phyloP scores from a whole-genome alignment of 306 rosid genomes.

The Rubus idaeus region DNA sequence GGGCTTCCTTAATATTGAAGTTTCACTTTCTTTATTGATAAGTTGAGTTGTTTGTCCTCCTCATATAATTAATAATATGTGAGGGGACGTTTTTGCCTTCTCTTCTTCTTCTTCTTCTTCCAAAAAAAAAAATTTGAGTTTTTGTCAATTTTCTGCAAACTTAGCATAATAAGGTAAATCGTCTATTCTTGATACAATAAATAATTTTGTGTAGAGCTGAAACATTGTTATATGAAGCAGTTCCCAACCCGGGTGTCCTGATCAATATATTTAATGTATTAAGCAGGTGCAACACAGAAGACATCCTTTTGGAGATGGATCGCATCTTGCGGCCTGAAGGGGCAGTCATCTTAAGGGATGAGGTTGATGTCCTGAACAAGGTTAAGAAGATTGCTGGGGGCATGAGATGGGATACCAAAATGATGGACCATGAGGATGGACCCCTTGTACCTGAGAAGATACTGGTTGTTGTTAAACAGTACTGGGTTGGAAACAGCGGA shows the following conservation, averaged over 20 bases:
- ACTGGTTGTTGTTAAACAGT: slow-evolving; percentile 68
- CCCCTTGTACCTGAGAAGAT: slow-evolving; percentile 86
- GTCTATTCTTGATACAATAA: not conserved
- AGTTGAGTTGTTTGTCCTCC: not conserved
- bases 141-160: slow-evolving; percentile 1
- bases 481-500: slow-evolving; percentile 65
- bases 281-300: slow-evolving; percentile 75
- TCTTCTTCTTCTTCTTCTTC: too few species aligned
- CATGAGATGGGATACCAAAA: slow-evolving; percentile 82
- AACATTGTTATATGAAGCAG: not conserved
- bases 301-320: slow-evolving; percentile 93
- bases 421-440: slow-evolving; percentile 94
- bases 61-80: too few species aligned
- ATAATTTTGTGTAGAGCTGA: not conserved
- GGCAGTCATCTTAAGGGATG: slow-evolving; percentile 66
- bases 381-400: slow-evolving; percentile 75
- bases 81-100: too few species aligned
- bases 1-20: not conserved
- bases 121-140: too few species aligned
- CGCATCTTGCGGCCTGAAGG: slow-evolving; percentile 93
- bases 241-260: not conserved
- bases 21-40: not conserved
- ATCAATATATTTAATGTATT: not conserved
- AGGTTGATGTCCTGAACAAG: slow-evolving; percentile 73
- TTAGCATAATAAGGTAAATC: not conserved